Percentiles rank a stretch among this genome's conserved stretches.
These are phyloP conservation scores for Anisodus tanguticus DNA, from an alignment of 257 asterid genomes.

Conservation along the genomic window DNA sequence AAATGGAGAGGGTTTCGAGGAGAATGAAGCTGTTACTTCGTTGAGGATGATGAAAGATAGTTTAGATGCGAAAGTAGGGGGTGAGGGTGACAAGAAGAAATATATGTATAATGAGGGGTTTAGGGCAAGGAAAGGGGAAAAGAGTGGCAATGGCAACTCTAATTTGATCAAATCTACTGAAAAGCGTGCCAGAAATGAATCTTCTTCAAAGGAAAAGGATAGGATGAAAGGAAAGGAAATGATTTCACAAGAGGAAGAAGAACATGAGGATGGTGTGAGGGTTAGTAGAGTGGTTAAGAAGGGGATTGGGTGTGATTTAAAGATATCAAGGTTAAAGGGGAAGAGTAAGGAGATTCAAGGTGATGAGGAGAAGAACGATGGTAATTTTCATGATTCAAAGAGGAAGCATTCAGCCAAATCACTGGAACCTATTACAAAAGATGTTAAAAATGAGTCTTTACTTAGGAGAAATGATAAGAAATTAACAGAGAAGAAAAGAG, in stretches of 20 bases:
- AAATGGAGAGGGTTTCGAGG: neutral
- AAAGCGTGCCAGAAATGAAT: neutral
- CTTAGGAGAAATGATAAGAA: slow-evolving; percentile 26
- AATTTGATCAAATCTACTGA: neutral
- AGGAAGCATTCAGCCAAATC: slow-evolving; percentile 22
- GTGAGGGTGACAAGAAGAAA: slow-evolving; percentile 17
- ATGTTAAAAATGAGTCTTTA: neutral
- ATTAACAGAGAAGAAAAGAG: slow-evolving; percentile 20
- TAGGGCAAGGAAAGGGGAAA: neutral
- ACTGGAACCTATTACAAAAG: slow-evolving; percentile 6
- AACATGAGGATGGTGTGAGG: neutral
- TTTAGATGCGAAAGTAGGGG: slow-evolving; percentile 8
- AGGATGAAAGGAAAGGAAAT: neutral
- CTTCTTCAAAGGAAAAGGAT: slow-evolving; percentile 6
- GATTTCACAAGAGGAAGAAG: neutral
- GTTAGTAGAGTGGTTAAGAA: slow-evolving; percentile 9
- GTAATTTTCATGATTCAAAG: slow-evolving; percentile 23
- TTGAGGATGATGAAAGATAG: neutral
- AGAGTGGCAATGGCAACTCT: neutral
- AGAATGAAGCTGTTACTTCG: slow-evolving; percentile 15
- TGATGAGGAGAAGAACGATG: slow-evolving; percentile 30
- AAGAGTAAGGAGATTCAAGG: slow-evolving; percentile 19
- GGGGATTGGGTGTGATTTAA: neutral
- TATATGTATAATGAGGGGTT: slow-evolving; percentile 8
- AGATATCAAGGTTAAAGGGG: slow-evolving; percentile 27